Conservation (phyloP, 164 flowering plant genomes). For the Kingdonia uniflora region DNA sequence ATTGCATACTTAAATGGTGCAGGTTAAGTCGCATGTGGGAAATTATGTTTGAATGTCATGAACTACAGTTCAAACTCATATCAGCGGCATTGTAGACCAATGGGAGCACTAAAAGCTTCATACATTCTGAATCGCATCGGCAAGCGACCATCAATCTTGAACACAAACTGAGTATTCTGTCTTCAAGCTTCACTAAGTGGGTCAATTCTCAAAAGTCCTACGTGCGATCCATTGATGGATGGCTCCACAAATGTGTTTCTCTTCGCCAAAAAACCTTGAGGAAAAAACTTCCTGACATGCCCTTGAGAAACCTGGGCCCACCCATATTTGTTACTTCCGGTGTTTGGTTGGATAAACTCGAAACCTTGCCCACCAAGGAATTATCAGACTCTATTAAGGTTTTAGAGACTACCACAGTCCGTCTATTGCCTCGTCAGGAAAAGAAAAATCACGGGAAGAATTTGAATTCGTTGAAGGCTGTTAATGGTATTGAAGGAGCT, state of each 20-base stretch:
- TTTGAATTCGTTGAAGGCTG: conserved; percentile 18
- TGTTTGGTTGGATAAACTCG: conserved; percentile 53
- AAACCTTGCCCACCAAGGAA: conserved; percentile 29
- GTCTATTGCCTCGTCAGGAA: conserved; percentile 63
- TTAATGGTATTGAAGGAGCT: conserved; percentile 14
- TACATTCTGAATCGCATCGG: conserved; percentile 50
- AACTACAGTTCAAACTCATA: conserved; percentile 55
- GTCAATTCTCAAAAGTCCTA: conserved; percentile 59
- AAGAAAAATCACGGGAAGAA: conserved; percentile 37
- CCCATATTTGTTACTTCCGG: conserved; percentile 66
- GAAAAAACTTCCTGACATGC: conserved; percentile 15
- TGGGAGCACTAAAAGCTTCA: conserved; percentile 32
- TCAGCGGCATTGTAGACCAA: conserved; percentile 28
- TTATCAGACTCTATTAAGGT: conserved; percentile 52
- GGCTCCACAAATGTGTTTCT: conserved; percentile 69
- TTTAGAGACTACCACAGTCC: conserved; percentile 39
- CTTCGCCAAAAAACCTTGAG: conserved; percentile 29
- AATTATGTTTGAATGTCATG: conserved; percentile 73
- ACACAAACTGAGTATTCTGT: conserved; percentile 36
- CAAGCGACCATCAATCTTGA: conserved; percentile 53
- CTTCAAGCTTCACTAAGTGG: conserved; percentile 71
- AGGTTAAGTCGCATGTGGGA: conserved; percentile 94
- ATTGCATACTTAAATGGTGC: conserved; percentile 1
- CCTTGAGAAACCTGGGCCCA: conserved; percentile 44
- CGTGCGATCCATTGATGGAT: conserved; percentile 47